Conservation (phyloP, 768 basidiomycete genomes). For the Antrodiella citrinella region DNA sequence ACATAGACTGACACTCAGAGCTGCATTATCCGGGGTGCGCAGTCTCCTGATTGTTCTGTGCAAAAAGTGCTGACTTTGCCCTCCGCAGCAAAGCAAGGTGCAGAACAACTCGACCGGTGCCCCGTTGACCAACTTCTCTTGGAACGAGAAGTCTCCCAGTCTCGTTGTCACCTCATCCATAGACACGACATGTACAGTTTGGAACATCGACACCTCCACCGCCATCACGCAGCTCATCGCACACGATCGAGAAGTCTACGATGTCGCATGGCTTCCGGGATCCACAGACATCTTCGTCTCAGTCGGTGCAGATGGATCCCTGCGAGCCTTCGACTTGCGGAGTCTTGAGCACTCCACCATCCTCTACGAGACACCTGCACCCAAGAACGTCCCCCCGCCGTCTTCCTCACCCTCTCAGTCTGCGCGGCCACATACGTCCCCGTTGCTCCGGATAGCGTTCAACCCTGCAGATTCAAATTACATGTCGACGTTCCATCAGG, state of each 20-base stretch:
- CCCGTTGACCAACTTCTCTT: conserved; percentile 93
- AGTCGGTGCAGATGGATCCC: conserved; percentile 93
- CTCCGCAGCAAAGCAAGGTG: conserved; percentile 74
- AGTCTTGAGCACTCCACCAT: conserved; percentile 98
- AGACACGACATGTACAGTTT: conserved; percentile 97
- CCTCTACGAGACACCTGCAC: conserved; percentile 86
- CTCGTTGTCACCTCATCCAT: conserved; percentile 96
- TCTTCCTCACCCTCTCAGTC: conserved; percentile 48
- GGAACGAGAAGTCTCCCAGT: conserved; percentile 89
- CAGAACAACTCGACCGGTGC: conserved; percentile 79
- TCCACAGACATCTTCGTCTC: conserved; percentile 97
- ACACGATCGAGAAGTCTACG: conserved; percentile 93
- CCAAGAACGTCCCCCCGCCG: conserved; percentile 59
- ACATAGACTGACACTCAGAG: conserved; percentile 65
- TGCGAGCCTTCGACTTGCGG: conserved; percentile 94
- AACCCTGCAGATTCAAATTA: conserved; percentile 90
- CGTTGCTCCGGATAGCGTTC: conserved; percentile 82
- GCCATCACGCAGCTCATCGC: conserved; percentile 97
- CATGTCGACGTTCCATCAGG: conserved; percentile 96
- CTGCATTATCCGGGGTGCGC: conserved; percentile 75
- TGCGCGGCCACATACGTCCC: conserved; percentile 69
- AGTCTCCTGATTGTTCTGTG: conserved; percentile 1
- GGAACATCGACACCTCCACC: conserved; percentile 92
- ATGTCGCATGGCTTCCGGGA: conserved; percentile 96
- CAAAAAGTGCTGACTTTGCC: conserved; percentile 7